Percentiles rank a stretch among this genome's conserved stretches.
Evolutionary conservation across 1,139 yeast species (phyloP).

Genomic region (Pneumocystis carinii): DNA sequence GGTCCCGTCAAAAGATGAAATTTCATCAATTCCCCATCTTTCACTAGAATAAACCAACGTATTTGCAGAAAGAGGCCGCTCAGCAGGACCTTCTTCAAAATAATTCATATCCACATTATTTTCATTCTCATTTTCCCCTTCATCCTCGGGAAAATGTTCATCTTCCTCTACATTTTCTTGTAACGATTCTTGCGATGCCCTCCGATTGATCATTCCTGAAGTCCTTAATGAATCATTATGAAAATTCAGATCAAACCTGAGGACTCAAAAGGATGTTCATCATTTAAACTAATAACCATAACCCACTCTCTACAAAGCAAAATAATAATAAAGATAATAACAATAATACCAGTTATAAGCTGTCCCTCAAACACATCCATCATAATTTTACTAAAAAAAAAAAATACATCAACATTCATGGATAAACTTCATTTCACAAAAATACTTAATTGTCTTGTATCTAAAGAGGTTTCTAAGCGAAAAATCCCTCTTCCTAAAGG

Average conservation of each 20-base stretch:
- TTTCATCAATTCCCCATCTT: not conserved
- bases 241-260: not conserved
- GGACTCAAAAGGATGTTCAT: not conserved
- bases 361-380: slow-evolving; percentile 23
- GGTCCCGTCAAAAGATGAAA: not conserved
- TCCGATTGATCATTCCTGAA: not conserved
- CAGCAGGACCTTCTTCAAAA: not conserved
- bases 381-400: slow-evolving; percentile 6
- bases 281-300: slow-evolving; percentile 12
- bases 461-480: not conserved
- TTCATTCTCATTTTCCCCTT: not conserved
- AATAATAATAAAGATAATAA: slow-evolving; percentile 20
- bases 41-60: not conserved
- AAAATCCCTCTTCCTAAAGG: not conserved
- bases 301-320: slow-evolving; percentile 27
- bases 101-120: not conserved
- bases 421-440: not conserved
- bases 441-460: not conserved
- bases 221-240: not conserved
- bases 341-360: slow-evolving; percentile 18
- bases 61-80: not conserved
- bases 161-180: not conserved
- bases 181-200: not conserved
- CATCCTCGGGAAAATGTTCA: not conserved
- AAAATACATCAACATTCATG: not conserved